Evolutionary conservation across 441 rosid genomes (phyloP).

Genomic region (Manihot esculenta): DNA sequence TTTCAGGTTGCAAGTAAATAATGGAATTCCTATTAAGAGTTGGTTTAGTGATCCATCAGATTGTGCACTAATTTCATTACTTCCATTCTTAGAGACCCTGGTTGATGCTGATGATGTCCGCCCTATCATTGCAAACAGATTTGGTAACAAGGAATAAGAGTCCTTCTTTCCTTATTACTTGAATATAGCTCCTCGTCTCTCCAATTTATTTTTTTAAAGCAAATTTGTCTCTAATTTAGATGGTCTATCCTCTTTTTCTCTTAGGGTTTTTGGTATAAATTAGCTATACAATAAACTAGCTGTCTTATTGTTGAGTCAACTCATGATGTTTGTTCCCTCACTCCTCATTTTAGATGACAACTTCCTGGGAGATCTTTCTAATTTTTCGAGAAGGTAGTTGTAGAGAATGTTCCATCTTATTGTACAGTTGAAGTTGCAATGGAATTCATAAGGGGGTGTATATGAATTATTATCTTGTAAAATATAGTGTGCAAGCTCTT

Average conservation of each 20-base stretch:
- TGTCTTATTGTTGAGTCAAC: slow-evolving; percentile 37
- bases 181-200: slow-evolving; percentile 43
- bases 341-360: slow-evolving; percentile 35
- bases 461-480: slow-evolving; percentile 43
- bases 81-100: slow-evolving; percentile 89
- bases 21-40: slow-evolving; percentile 96
- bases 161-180: slow-evolving; percentile 42
- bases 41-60: slow-evolving; percentile 96
- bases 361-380: slow-evolving; percentile 33
- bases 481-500: slow-evolving; percentile 33
- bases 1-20: slow-evolving; percentile 88
- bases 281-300: slow-evolving; percentile 50
- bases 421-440: slow-evolving; percentile 50
- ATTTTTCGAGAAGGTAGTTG: slow-evolving; percentile 41
- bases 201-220: slow-evolving; percentile 25
- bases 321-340: slow-evolving; percentile 26
- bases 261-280: slow-evolving; percentile 40
- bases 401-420: slow-evolving; percentile 34
- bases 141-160: slow-evolving; percentile 91
- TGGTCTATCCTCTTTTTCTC: slow-evolving; percentile 36
- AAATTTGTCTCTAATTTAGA: slow-evolving; percentile 43
- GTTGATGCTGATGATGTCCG: slow-evolving; percentile 92
- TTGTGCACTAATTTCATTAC: slow-evolving; percentile 73
- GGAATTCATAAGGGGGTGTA: slow-evolving; percentile 36
- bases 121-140: slow-evolving; percentile 87